phyloP scores from a whole-genome alignment of 2,329 filamentous ascomycete species.

The Canariomyces notabilis region DNA sequence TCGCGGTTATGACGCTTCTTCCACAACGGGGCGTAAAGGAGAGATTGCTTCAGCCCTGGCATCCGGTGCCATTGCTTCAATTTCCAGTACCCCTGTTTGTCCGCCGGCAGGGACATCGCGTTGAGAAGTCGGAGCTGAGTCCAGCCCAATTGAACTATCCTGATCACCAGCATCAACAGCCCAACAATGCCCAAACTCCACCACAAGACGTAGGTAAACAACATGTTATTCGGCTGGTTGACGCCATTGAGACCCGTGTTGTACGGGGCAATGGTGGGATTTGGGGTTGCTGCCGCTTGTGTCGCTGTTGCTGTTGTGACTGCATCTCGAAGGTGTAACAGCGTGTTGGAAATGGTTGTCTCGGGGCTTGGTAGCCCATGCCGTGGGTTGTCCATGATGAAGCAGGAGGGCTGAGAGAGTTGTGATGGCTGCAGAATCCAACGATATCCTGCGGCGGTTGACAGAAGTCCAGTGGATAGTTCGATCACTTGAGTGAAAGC shows the following conservation, averaged over 20 bases:
- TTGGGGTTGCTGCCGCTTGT: constrained; percentile 31
- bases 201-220: constrained; percentile 55
- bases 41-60: constrained; percentile 56
- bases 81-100: constrained; percentile 57
- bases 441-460: too few relatives aligned
- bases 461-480: too few relatives aligned
- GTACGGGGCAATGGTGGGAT: constrained; percentile 51
- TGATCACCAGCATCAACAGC: constrained; percentile 48
- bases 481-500: neutral
- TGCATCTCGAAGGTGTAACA: constrained; percentile 14
- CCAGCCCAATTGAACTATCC: constrained; percentile 50
- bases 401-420: neutral
- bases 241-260: constrained; percentile 55
- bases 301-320: constrained; percentile 11
- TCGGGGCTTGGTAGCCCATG: constrained; percentile 28
- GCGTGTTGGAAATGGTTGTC: constrained; percentile 5
- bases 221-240: constrained; percentile 52
- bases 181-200: constrained; percentile 55
- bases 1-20: constrained; percentile 60
- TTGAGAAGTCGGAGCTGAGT: constrained; percentile 54
- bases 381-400: constrained; percentile 30
- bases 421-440: neutral
- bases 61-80: constrained; percentile 54
- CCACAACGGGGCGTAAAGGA: constrained; percentile 60
- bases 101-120: constrained; percentile 49